Percentiles rank a stretch among this genome's conserved stretches.
Evolutionary conservation across 345 rosid species (phyloP).

Genomic region (Boechera stricta): DNA sequence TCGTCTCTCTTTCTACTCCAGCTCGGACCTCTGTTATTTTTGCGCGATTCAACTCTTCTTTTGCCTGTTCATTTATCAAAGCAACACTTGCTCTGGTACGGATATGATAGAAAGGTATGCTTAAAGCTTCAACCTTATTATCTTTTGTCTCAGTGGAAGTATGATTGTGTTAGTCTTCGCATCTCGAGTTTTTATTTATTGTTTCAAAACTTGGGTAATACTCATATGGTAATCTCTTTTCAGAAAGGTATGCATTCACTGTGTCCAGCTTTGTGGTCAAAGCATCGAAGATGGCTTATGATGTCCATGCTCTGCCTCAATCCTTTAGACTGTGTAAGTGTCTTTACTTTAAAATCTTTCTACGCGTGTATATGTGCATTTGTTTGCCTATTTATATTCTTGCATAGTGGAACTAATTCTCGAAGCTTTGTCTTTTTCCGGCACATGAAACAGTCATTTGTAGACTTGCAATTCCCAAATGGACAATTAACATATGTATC

Average conservation of each 20-base stretch:
- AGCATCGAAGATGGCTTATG: conserved; percentile 94
- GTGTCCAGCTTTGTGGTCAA: conserved; percentile 98
- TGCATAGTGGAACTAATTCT: conserved; percentile 10
- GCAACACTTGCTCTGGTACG: conserved; percentile 98
- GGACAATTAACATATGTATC: conserved; percentile 89
- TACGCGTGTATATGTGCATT: not conserved
- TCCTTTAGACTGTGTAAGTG: conserved; percentile 89
- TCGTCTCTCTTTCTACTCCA: conserved; percentile 90
- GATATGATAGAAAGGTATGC: conserved; percentile 93
- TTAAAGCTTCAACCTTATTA: not conserved
- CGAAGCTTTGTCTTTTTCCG: not conserved
- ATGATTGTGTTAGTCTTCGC: conserved; percentile 1
- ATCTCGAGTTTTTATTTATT: not conserved
- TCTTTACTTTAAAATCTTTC: not conserved
- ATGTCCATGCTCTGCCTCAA: conserved; percentile 98
- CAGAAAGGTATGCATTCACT: conserved; percentile 98
- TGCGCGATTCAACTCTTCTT: conserved; percentile 90
- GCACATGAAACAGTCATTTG: conserved; percentile 66
- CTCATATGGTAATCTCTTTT: conserved; percentile 28
- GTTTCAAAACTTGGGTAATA: not conserved
- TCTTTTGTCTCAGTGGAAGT: not conserved
- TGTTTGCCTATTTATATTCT: conserved; percentile 20
- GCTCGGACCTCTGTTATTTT: conserved; percentile 89
- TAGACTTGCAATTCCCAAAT: conserved; percentile 95
- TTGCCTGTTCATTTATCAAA: conserved; percentile 91